Evolutionary conservation across 2,329 filamentous ascomycete genomes (phyloP).

Genomic region (Penicillium expansum): DNA sequence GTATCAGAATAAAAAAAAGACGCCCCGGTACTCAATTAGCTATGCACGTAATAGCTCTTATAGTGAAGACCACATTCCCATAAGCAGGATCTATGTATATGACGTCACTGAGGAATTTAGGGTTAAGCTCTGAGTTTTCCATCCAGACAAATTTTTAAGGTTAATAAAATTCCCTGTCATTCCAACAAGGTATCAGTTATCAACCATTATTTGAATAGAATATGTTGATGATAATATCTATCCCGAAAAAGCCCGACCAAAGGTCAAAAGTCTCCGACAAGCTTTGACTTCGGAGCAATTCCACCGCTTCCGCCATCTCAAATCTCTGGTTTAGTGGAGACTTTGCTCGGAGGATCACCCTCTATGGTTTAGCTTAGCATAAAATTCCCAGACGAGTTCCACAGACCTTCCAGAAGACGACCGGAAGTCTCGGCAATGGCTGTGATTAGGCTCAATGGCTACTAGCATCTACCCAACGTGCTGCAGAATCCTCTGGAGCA

Average conservation of each 20-base stretch:
- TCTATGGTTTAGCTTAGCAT: not conserved
- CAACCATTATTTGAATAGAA: not conserved
- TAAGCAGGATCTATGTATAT: too few relatives aligned
- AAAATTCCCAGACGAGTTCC: not conserved
- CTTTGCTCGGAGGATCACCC: not conserved
- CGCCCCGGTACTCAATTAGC: not conserved
- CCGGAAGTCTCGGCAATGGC: not conserved
- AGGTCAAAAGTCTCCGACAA: not conserved
- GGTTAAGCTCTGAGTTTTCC: not conserved
- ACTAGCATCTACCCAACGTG: not conserved
- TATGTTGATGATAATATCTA: not conserved
- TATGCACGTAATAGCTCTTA: not conserved
- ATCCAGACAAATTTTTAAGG: not conserved
- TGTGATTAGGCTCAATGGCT: not conserved
- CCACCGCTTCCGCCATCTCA: not conserved
- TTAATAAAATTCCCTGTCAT: not conserved
- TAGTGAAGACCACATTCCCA: not conserved
- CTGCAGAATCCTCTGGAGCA: conserved; percentile 9
- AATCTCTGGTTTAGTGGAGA: not conserved
- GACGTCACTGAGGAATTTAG: not conserved
- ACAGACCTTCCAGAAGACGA: not conserved
- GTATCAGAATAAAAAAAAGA: not conserved
- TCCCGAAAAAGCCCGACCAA: not conserved
- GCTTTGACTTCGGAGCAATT: not conserved
- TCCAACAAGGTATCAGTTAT: not conserved